These are phyloP conservation scores for Theobroma grandiflorum DNA, from an alignment of 441 rosid species.

Conservation along the genomic window DNA sequence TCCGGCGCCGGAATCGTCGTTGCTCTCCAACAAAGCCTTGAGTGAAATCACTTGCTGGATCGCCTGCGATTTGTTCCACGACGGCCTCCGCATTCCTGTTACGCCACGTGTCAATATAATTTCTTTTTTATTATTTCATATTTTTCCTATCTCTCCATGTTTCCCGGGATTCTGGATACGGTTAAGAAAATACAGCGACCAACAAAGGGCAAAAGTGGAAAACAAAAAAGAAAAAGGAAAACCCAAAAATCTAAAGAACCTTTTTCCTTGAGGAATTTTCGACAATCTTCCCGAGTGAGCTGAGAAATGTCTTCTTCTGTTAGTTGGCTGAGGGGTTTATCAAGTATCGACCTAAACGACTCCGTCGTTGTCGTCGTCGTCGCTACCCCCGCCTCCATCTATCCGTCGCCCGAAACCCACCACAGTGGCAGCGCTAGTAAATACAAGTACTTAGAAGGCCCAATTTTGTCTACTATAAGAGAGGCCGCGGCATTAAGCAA, in stretches of 20 bases:
- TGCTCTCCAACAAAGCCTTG: constrained; percentile 81
- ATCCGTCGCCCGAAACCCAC: constrained; percentile 31
- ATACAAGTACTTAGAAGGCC: constrained; percentile 29
- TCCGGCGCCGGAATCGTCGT: constrained; percentile 75
- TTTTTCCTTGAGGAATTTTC: constrained; percentile 94
- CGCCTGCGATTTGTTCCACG: constrained; percentile 99
- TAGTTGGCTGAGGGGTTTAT: constrained; percentile 82
- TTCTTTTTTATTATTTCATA: constrained; percentile 32
- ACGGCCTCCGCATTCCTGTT: constrained; percentile 98
- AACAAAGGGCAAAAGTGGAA: constrained; percentile 24
- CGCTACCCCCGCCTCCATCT: constrained; percentile 61
- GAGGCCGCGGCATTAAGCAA: constrained; percentile 7
- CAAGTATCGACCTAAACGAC: constrained; percentile 72
- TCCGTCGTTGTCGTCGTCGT: not conserved
- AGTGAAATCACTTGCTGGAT: constrained; percentile 97
- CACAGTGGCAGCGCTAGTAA: constrained; percentile 48
- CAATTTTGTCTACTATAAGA: constrained; percentile 23
- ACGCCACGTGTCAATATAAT: constrained; percentile 57
- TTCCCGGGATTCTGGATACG: constrained; percentile 34
- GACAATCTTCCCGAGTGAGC: constrained; percentile 98
- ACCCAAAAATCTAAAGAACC: constrained; percentile 43
- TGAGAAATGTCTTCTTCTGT: constrained; percentile 99
- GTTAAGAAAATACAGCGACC: constrained; percentile 32
- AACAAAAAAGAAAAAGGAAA: constrained; percentile 10
- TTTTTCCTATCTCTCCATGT: not conserved